Percentiles rank a stretch among this genome's conserved stretches.
These are phyloP conservation scores for Aphanoascus verrucosus DNA, from an alignment of 2,329 filamentous ascomycete genomes.

Conservation along the genomic window DNA sequence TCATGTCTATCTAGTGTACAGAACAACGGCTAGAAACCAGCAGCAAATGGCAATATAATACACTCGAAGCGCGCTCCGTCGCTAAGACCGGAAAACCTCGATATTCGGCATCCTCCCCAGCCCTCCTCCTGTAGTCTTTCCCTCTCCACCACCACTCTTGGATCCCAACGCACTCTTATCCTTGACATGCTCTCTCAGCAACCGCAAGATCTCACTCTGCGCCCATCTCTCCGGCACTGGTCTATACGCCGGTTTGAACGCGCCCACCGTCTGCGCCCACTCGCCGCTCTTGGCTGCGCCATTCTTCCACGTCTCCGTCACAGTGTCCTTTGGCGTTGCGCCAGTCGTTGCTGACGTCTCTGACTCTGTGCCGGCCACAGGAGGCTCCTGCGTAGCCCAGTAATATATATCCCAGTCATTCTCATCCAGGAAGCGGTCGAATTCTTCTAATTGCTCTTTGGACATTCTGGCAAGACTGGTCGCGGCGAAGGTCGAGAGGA, in stretches of 20 bases:
- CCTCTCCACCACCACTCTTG: conserved; percentile 22
- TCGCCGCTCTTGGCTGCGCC: conserved; percentile 55
- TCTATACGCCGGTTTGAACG: conserved; percentile 85
- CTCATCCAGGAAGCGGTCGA: conserved; percentile 89
- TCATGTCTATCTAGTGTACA: neutral
- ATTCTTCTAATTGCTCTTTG: conserved; percentile 62
- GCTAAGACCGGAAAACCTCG: conserved; percentile 30
- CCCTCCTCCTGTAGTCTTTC: conserved; percentile 31
- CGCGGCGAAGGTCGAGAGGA: conserved; percentile 91
- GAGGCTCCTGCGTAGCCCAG: conserved; percentile 83
- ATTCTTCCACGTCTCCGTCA: conserved; percentile 41
- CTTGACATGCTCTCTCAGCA: conserved; percentile 73
- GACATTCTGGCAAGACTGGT: conserved; percentile 65
- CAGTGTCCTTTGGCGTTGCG: conserved; percentile 25
- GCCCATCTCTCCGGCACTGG: conserved; percentile 81
- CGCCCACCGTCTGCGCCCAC: conserved; percentile 93
- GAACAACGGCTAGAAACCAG: neutral
- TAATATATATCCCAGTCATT: conserved; percentile 99
- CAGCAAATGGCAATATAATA: neutral
- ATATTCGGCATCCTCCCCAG: conserved; percentile 42
- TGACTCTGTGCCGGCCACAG: conserved; percentile 4
- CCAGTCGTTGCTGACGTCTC: conserved; percentile 15
- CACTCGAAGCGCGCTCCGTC: neutral
- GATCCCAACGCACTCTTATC: conserved; percentile 48
- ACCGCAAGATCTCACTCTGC: conserved; percentile 63